A percentile compares a stretch with the other conserved stretches of the same genome.
Evolutionary conservation across 2,329 filamentous ascomycete genomes (phyloP).

Genomic region (Xylariaceae sp.): DNA sequence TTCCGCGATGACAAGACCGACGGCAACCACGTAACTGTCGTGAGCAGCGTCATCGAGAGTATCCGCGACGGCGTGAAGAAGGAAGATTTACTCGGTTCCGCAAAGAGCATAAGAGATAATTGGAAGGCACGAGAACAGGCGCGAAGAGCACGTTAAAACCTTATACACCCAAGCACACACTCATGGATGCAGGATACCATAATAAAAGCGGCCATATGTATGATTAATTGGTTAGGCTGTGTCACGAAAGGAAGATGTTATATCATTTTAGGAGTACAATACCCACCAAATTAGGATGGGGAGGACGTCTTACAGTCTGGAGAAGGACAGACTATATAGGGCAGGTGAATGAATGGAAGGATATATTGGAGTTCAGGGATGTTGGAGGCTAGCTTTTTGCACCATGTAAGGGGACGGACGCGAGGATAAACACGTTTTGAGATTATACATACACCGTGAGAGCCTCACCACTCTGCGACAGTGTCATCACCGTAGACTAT

Average conservation of each 20-base stretch:
- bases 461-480: too few species aligned
- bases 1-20: conserved; percentile 93
- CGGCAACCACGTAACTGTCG: conserved; percentile 85
- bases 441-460: too few species aligned
- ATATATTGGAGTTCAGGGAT: conserved; percentile 19
- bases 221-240: too few species aligned
- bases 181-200: too few species aligned
- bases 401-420: conserved; percentile 5
- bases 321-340: not conserved
- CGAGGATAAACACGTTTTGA: conserved; percentile 2
- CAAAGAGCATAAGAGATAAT: conserved; percentile 73
- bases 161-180: too few species aligned
- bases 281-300: conserved; percentile 7
- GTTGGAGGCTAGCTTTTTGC: conserved; percentile 6
- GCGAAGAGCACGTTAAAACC: conserved; percentile 23
- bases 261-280: conserved; percentile 1
- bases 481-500: too few species aligned
- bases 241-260: not conserved
- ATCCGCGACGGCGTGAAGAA: conserved; percentile 86
- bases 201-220: too few species aligned
- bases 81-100: conserved; percentile 75
- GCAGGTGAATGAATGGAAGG: not conserved
- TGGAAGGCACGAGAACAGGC: conserved; percentile 71
- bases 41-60: conserved; percentile 85
- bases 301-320: not conserved